Conservation (phyloP, 2,329 filamentous ascomycete genomes). For the Hirsutella minnesotensis region DNA sequence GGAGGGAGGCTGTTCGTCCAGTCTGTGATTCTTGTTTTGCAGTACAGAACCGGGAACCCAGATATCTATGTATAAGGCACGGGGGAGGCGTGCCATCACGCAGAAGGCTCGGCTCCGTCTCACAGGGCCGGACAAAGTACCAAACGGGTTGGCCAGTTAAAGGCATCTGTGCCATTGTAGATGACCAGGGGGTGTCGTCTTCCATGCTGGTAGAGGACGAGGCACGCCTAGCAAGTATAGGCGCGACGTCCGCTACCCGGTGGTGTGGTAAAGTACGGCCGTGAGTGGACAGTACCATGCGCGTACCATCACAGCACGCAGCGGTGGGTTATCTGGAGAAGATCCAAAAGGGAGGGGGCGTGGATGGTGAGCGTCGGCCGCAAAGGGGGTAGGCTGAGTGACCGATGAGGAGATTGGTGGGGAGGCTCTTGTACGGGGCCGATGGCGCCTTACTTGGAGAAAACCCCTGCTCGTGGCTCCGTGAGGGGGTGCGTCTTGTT, state of each 20-base stretch:
- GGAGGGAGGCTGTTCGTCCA: neutral
- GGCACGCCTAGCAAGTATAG: neutral
- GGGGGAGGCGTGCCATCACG: neutral
- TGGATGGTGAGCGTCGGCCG: neutral
- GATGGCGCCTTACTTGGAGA: neutral
- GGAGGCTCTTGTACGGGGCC: neutral
- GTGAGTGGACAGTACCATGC: conserved; percentile 3
- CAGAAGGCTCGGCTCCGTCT: conserved; percentile 1
- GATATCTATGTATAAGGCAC: conserved; percentile 13
- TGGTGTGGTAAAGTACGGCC: conserved; percentile 9
- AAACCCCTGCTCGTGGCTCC: neutral
- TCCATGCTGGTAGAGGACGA: conserved; percentile 3
- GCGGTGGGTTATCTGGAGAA: conserved; percentile 5
- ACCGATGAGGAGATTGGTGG: conserved; percentile 1
- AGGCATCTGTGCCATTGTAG: neutral
- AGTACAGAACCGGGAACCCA: conserved; percentile 7
- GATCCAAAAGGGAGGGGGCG: neutral
- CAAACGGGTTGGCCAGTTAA: neutral
- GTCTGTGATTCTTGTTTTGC: conserved; percentile 3
- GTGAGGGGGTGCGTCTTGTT: neutral
- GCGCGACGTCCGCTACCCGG: conserved; percentile 3
- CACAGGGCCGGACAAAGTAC: conserved; percentile 3
- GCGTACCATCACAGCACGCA: conserved; percentile 4
- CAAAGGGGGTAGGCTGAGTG: conserved; percentile 1
- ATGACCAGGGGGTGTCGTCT: conserved; percentile 4